Evolutionary conservation across 352 stramenopile species (phyloP), one percentile per base, ranked within the genome.

Genomic region (Pythium sp.): DNA sequence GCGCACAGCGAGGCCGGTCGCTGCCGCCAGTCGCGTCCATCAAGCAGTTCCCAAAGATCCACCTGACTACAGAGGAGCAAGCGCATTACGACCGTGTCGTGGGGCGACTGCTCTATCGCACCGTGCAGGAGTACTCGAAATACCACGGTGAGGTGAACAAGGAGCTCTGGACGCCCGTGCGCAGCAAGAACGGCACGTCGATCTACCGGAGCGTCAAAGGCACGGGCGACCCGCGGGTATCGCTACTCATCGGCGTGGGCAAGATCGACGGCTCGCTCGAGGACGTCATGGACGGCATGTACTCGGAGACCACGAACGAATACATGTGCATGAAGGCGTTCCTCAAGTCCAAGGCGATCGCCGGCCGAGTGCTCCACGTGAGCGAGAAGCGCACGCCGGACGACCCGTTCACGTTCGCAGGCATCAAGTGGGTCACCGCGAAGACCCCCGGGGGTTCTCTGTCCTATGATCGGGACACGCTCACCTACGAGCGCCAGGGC

Each of bases 401-500:
- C 41, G 73, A 81, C 26, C 76, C 76, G 0, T 80, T 75, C 66
- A 65, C 54, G 11, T 87, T 84, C 62, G 73, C 77, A 1, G 79
- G 77, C 22, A 69, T 87, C 69, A 84, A 84, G 67, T 80, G 75
- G 67, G 51, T 70, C 26, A 76, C 73, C 2, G 64, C 79, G n/a
- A 78, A 77, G 22, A 32, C 72, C 20, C 68, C 67, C 6, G 64
- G 77, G 11, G 70, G 74, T 0, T 36, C 69, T 8, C 67, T 87
- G 1, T 62, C 69, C 2, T 66, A 59, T 59, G 76, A 87, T 57
- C 79, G 77, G 15, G 79, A 84, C 24, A 65, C 81, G 32, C 80
- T 78, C 57, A 81, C 78, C 66, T 84, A 81, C 43, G 79, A 87
- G 68, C 81, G 81, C 57, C 74, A 78, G 68, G 77, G 77, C 11